Conservation (phyloP, 2,329 filamentous ascomycete genomes). For the Thelonectria blattea region DNA sequence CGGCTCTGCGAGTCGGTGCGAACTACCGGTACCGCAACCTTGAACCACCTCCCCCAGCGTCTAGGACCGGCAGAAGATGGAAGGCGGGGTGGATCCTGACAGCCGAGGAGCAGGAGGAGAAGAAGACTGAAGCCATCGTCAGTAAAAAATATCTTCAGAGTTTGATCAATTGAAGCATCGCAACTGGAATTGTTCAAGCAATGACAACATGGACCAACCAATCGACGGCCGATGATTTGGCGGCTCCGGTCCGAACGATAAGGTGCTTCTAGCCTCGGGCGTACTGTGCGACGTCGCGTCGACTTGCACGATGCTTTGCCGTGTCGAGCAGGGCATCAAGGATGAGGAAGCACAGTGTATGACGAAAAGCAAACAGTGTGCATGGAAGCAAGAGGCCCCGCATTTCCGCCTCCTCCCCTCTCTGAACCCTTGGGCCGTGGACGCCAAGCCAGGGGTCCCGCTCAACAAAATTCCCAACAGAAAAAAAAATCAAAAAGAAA, state of each 20-base stretch:
- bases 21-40: neutral
- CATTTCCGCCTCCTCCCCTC: slow-evolving; percentile 7
- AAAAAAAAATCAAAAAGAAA: slow-evolving; percentile 36
- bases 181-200: neutral
- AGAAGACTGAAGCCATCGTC: neutral
- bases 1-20: slow-evolving; percentile 15
- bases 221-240: neutral
- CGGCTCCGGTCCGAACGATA: neutral
- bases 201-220: neutral
- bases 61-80: slow-evolving; percentile 16
- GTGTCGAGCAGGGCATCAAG: neutral
- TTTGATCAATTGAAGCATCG: neutral
- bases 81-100: slow-evolving; percentile 22
- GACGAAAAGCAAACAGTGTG: neutral
- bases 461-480: slow-evolving; percentile 49
- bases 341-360: neutral
- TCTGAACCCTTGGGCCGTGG: slow-evolving; percentile 28
- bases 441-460: slow-evolving; percentile 32
- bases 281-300: neutral
- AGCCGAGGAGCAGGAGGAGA: neutral
- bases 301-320: neutral
- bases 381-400: slow-evolving; percentile 2
- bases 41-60: neutral
- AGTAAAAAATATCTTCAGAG: too few relatives aligned
- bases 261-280: neutral